Conservation (phyloP, 305 asterid species). For the Fraxinus xanthoxyloides region DNA sequence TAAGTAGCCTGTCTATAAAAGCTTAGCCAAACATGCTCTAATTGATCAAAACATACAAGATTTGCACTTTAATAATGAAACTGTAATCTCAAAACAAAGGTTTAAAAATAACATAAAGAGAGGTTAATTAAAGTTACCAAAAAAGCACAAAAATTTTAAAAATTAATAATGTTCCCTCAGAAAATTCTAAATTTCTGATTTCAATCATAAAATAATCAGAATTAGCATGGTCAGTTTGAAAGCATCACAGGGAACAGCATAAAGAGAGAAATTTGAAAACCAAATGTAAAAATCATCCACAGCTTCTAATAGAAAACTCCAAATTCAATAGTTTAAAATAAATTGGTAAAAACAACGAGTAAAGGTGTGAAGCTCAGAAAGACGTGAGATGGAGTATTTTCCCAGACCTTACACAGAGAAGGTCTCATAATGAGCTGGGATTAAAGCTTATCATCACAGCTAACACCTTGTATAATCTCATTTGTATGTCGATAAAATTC, state of each 20-base stretch:
- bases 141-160: neutral
- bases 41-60: neutral
- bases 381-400: slow-evolving; percentile 35
- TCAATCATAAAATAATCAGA: slow-evolving; percentile 30
- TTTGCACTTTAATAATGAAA: neutral
- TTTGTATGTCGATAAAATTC: neutral
- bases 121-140: neutral
- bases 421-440: slow-evolving; percentile 88
- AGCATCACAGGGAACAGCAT: slow-evolving; percentile 36
- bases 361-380: slow-evolving; percentile 43
- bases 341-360: neutral
- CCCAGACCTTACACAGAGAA: slow-evolving; percentile 59
- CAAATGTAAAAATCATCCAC: neutral
- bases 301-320: neutral
- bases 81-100: neutral
- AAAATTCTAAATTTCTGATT: slow-evolving; percentile 13
- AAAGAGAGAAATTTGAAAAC: neutral
- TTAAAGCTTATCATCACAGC: slow-evolving; percentile 56
- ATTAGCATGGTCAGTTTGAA: slow-evolving; percentile 37
- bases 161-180: slow-evolving; percentile 32
- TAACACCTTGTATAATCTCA: neutral
- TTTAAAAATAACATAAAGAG: neutral
- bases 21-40: neutral
- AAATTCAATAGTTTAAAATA: neutral
- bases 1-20: neutral